Percentiles rank a stretch among this genome's conserved stretches.
Conservation (phyloP, 2,329 filamentous ascomycete genomes). For the Beauveria scarabaeidicola region DNA sequence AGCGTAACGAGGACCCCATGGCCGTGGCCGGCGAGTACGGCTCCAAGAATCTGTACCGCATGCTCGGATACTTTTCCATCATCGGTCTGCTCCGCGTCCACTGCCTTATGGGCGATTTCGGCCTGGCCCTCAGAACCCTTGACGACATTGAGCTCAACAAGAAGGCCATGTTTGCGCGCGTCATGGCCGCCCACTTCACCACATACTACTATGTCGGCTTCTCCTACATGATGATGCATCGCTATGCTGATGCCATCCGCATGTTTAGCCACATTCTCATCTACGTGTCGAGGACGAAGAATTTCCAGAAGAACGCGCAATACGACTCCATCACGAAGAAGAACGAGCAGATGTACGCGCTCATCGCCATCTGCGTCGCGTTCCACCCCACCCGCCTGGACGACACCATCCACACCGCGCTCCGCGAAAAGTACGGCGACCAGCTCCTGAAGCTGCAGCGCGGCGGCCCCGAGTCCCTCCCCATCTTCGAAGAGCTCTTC, state of each 20-base stretch:
- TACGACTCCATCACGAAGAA: constrained; percentile 99
- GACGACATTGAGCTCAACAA: constrained; percentile 99
- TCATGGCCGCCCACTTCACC: constrained; percentile 99
- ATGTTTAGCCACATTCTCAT: constrained; percentile 99
- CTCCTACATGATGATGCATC: constrained; percentile 99
- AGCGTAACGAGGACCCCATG: constrained; percentile 82
- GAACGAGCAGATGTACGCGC: constrained; percentile 99
- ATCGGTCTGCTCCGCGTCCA: constrained; percentile 94
- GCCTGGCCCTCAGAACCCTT: constrained; percentile 93
- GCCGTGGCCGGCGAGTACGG: constrained; percentile 92
- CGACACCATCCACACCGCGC: constrained; percentile 96
- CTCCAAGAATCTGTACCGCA: constrained; percentile 87
- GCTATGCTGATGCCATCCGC: constrained; percentile 97
- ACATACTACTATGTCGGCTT: constrained; percentile 99
- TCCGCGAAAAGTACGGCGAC: constrained; percentile 98
- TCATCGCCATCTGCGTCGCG: constrained; percentile 97
- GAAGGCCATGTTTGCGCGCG: constrained; percentile 98
- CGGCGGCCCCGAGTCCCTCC: constrained; percentile 88
- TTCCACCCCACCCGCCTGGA: constrained; percentile 96
- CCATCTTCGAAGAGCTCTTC: constrained; percentile 98
- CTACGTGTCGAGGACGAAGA: constrained; percentile 98
- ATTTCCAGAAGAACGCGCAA: constrained; percentile 98
- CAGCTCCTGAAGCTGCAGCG: constrained; percentile 95
- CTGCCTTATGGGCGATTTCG: constrained; percentile 94
- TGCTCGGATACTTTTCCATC: constrained; percentile 99